Base-by-base conservation (phyloP, 2,329 filamentous ascomycete genomes). In the Sclerotinia glacialis region DNA sequence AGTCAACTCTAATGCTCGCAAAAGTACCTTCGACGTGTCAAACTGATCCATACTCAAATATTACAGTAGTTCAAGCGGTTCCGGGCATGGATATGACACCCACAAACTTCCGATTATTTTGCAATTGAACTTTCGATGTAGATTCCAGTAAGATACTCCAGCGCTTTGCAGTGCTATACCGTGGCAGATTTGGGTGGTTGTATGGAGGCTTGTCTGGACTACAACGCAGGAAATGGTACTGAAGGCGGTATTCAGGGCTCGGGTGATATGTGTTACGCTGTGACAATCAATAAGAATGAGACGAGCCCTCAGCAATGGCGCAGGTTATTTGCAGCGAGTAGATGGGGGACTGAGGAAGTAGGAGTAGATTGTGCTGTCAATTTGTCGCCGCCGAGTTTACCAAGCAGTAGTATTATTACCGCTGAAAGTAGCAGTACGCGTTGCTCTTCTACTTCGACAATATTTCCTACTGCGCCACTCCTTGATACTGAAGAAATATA, bases 91-190 rank as follows among this genome's bases (percentile, higher is more conserved):
- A 34, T 18, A 47, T 46, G 16, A 28, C 4, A 34, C 2, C 40
- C 26, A 46, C 26, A 6, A 47, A 59, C 5, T 59, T 46, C 42
- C 40, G 26, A 34, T 1, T 59, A n/a, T 59, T 59, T 47, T 59
- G 56, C 11, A 59, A 59, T 47, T 26, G 42, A 46, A 59, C 42
- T 31, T 59, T 59, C 40, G 42, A 47, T 47, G 7, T 47, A 21
- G 26, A 44, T 5, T 47, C 42, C 1, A 59, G 42, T 47, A 16
- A 3, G 16, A 18, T 6, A 14, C 56, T 59, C 2, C 34, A 23
- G 28, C 21, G 21, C 7, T 37, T n/a, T 14, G 44, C 44, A 11
- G 21, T 60, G 5, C 44, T 21, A 34, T 14, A 37, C 28, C 14
- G 14, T 49, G 16, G 21, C 44, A 34, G 11, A 60, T 37, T 37